phyloP scores from a whole-genome alignment of 768 basidiomycete genomes.

The Favolaschia claudopus region DNA sequence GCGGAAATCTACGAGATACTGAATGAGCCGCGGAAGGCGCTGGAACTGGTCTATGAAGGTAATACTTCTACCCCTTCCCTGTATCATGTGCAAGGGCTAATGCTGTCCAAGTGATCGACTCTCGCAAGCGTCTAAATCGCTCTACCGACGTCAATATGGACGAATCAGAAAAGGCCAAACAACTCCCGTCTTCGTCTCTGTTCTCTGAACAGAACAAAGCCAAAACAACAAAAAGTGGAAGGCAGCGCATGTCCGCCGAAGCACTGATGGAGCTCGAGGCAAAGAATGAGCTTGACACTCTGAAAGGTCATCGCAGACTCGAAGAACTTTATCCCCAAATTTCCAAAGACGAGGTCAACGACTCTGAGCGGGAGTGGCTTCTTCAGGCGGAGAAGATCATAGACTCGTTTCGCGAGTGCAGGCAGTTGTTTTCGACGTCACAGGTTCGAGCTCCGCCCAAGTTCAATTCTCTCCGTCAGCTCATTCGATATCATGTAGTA shows the following conservation, averaged over 20 bases:
- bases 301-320: conserved; percentile 64
- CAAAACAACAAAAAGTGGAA: conserved; percentile 26
- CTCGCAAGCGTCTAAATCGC: conserved; percentile 56
- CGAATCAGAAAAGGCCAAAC: not conserved
- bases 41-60: conserved; percentile 91
- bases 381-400: conserved; percentile 86
- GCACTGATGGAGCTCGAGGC: conserved; percentile 72
- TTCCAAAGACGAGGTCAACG: conserved; percentile 45
- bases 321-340: conserved; percentile 68
- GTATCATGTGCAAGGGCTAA: not conserved
- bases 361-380: conserved; percentile 78
- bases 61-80: not conserved
- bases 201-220: conserved; percentile 16
- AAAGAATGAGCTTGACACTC: conserved; percentile 70
- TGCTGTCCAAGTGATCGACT: conserved; percentile 58
- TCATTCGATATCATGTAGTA: not conserved
- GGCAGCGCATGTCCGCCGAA: conserved; percentile 57
- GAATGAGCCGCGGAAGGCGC: conserved; percentile 80
- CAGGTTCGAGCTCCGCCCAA: not conserved
- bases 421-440: conserved; percentile 76
- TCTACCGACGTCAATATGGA: conserved; percentile 21
- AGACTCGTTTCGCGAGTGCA: conserved; percentile 89
- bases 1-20: conserved; percentile 90
- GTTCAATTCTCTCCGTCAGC: not conserved
- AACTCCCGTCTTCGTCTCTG: conserved; percentile 13